Conservation (phyloP, 768 basidiomycete species). For the Tulasnella sp. region DNA sequence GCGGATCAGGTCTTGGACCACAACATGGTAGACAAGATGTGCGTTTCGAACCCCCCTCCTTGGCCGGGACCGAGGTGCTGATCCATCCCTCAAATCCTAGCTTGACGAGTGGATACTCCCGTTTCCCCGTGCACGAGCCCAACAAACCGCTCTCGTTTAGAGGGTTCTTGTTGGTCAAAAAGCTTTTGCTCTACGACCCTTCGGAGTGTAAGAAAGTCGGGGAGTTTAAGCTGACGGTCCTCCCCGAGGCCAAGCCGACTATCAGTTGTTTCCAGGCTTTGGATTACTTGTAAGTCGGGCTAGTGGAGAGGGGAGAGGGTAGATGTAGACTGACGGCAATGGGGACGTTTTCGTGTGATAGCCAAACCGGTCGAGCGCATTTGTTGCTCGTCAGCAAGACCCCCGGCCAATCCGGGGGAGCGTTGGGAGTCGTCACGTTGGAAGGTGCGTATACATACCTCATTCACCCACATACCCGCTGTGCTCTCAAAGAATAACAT, state of each 20-base stretch:
- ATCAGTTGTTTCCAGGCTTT: constrained; percentile 78
- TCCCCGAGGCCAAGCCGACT: constrained; percentile 79
- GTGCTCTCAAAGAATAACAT: too few species aligned
- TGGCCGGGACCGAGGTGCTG: too few species aligned
- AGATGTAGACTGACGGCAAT: constrained; percentile 52
- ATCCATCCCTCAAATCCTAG: constrained; percentile 21
- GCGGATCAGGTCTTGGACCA: constrained; percentile 72
- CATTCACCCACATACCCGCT: too few species aligned
- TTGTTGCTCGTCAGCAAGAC: constrained; percentile 73
- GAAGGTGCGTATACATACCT: too few species aligned
- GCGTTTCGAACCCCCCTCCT: too few species aligned
- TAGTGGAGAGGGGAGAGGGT: not conserved
- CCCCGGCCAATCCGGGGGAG: constrained; percentile 74
- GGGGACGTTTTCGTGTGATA: constrained; percentile 26
- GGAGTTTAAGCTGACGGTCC: constrained; percentile 61
- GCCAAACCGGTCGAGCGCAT: constrained; percentile 90
- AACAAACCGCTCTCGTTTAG: constrained; percentile 58
- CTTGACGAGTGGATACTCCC: constrained; percentile 62
- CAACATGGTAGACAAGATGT: constrained; percentile 65
- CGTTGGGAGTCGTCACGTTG: constrained; percentile 81
- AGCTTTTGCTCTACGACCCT: constrained; percentile 90
- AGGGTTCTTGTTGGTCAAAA: constrained; percentile 72
- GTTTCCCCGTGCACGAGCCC: constrained; percentile 78
- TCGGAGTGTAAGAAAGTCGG: constrained; percentile 63
- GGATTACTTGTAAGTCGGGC: constrained; percentile 8